These are phyloP conservation scores for Penicillium soppii DNA, from an alignment of 495 filamentous ascomycete genomes.

Conservation along the genomic window DNA sequence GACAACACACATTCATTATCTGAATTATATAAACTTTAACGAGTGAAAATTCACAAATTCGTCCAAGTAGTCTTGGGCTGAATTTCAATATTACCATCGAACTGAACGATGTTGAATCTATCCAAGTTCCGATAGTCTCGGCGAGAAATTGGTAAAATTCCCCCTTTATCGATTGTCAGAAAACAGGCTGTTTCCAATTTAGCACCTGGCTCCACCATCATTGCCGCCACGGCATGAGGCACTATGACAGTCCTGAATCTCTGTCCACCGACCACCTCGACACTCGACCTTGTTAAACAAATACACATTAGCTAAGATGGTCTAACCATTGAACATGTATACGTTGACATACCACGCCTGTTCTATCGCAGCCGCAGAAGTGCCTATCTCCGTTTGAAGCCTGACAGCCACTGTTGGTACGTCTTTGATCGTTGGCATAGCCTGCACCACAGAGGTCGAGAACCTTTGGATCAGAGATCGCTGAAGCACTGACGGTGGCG, in stretches of 20 bases:
- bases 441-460: constrained; percentile 11
- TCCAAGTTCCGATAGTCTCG: too few relatives aligned
- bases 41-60: too few relatives aligned
- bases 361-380: constrained; percentile 16
- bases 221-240: constrained; percentile 9
- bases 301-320: constrained; percentile 10
- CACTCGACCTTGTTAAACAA: constrained; percentile 12
- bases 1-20: too few relatives aligned
- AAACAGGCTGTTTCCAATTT: too few relatives aligned
- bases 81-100: too few relatives aligned
- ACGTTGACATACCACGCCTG: constrained; percentile 10
- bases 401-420: constrained; percentile 13
- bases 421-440: constrained; percentile 10
- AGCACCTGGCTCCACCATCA: constrained; percentile 11
- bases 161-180: too few relatives aligned
- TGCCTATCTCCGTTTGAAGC: constrained; percentile 13
- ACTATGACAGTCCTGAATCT: constrained; percentile 10
- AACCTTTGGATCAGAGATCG: neutral
- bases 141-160: too few relatives aligned
- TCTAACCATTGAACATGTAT: neutral
- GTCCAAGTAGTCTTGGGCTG: too few relatives aligned
- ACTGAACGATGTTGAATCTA: too few relatives aligned
- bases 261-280: constrained; percentile 7
- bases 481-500: constrained; percentile 12
- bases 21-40: too few relatives aligned